Percentiles rank a stretch among this genome's conserved stretches.
These are phyloP conservation scores for Mallotus nudiflorus DNA, from an alignment of 345 rosid genomes.

Conservation along the genomic window DNA sequence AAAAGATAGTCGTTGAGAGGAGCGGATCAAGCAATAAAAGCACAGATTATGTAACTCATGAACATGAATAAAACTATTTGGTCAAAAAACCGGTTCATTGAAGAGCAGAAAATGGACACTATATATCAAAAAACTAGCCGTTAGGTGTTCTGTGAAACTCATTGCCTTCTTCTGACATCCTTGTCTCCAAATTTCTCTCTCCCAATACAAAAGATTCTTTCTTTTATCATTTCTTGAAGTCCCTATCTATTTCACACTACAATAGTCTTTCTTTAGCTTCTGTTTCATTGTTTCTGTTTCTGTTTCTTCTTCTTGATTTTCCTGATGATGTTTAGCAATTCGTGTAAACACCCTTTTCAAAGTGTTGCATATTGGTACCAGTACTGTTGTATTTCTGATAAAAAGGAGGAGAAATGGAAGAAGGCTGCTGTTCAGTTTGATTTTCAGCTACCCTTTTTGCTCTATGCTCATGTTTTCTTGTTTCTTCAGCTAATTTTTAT, in stretches of 20 bases:
- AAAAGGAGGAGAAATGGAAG: slow-evolving; percentile 34
- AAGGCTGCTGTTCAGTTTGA: too few species aligned
- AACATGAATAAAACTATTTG: not conserved
- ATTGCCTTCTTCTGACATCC: slow-evolving; percentile 25
- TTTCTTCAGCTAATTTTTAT: slow-evolving; percentile 8
- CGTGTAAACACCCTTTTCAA: slow-evolving; percentile 12
- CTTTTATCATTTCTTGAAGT: slow-evolving; percentile 29
- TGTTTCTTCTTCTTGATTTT: not conserved
- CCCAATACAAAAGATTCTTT: slow-evolving; percentile 38
- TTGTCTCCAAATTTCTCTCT: slow-evolving; percentile 27
- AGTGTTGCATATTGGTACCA: slow-evolving; percentile 23
- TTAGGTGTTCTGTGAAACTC: slow-evolving; percentile 16
- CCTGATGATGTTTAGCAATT: not conserved
- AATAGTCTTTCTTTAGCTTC: slow-evolving; percentile 25
- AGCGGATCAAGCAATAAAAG: slow-evolving; percentile 12
- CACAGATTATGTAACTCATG: slow-evolving; percentile 9
- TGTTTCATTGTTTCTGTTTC: slow-evolving; percentile 29
- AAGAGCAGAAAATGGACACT: too few species aligned
- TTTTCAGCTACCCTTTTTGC: not conserved
- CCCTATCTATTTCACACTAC: slow-evolving; percentile 36
- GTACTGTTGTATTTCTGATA: slow-evolving; percentile 18
- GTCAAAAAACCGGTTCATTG: too few species aligned
- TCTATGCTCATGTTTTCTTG: not conserved
- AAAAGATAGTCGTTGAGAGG: slow-evolving; percentile 23
- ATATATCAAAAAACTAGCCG: slow-evolving; percentile 33